Conservation (phyloP, 257 asterid species). For the Thymus quinquecostatus region DNA sequence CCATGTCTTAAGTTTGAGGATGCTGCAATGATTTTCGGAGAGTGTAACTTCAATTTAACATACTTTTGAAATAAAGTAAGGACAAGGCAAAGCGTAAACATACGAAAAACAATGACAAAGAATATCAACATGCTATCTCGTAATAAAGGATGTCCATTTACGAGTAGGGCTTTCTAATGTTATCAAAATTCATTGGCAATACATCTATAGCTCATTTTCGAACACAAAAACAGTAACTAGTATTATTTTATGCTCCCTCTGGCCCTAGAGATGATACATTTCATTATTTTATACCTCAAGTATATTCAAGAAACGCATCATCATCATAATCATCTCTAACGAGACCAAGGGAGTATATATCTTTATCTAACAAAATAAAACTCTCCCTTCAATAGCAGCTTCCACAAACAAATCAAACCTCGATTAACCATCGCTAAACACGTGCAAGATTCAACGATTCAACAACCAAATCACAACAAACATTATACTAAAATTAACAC, state of each 20-base stretch:
- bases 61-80: neutral
- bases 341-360: too few species aligned
- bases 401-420: neutral
- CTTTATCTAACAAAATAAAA: too few species aligned
- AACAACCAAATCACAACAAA: constrained; percentile 16
- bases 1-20: constrained; percentile 51
- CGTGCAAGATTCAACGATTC: neutral
- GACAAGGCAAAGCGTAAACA: constrained; percentile 6
- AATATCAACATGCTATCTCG: neutral
- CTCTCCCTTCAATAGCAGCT: constrained; percentile 22
- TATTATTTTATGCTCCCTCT: too few species aligned
- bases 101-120: neutral
- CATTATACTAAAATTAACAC: neutral
- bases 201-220: neutral
- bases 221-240: too few species aligned
- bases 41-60: constrained; percentile 1
- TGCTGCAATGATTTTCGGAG: constrained; percentile 35
- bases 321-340: too few species aligned
- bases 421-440: neutral
- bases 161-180: neutral
- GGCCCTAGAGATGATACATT: too few species aligned
- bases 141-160: neutral
- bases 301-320: too few species aligned
- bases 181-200: constrained; percentile 8
- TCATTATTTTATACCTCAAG: too few species aligned